Evolutionary conservation across 176 grass and related monocot genomes (phyloP), one percentile per base, ranked within the genome.

Genomic region (Raddia distichophylla): DNA sequence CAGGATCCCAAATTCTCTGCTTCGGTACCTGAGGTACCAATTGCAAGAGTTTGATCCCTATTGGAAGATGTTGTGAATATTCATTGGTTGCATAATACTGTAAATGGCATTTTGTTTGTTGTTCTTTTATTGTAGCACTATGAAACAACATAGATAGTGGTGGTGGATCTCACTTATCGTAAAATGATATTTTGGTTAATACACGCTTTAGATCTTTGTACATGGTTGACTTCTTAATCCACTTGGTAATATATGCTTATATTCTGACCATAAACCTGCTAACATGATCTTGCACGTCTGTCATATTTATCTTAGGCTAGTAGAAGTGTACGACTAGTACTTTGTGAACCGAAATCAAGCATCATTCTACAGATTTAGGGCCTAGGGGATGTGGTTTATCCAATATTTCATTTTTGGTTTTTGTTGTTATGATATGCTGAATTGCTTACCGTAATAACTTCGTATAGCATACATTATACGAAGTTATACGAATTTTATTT

Each of bases 1-100:
- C 62, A 73, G 50, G 77, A 74, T 81, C 76, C 76, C 22, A 69
- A 69, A 33, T 14, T 75, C 54, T 79, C 78, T 53, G 37, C 43
- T 77, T 40, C 63, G 58, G 53, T 17, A 40, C 49, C 58, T 52
- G 52, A 93, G 91, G 91, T 87, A 85, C 64, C 16, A 7, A 16
- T 66, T 84, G 37, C 71, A 57, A 67, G 8, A 9, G 50, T 71
- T 73, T 82, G 63, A 57, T 51, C 78, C 35, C 54, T 60, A n/a
- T 71, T 42, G 53, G 27, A 49, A 37, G 50, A 51, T 74, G 8
- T n/a, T n/a, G n/a, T 18, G 22, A 13, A 20, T 52, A 48, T 58
- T 79, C 34, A 4, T 84, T 74, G 65, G 40, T 37, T 55, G 1
- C 65, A 68, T 80, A 66, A 51, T 33, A 51, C 55, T 71, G 11